phyloP scores from a whole-genome alignment of 2,329 filamentous ascomycete species.

The Fusarium algeriense region DNA sequence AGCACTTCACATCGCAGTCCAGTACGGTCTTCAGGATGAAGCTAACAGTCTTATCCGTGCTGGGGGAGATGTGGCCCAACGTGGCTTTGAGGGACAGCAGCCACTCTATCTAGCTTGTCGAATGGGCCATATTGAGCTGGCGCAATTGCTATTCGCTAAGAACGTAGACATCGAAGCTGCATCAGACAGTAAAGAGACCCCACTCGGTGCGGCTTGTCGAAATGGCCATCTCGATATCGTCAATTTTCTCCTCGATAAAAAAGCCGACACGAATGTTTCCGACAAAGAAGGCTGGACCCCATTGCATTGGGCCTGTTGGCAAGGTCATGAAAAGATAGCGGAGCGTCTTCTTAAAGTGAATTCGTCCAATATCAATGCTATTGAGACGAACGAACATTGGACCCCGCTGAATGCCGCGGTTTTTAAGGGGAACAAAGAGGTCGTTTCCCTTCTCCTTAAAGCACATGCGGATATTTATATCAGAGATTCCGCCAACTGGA shows the following conservation, averaged over 20 bases:
- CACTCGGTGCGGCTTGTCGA: no score
- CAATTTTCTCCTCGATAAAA: no score
- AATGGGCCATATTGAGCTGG: background rate
- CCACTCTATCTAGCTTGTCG: background rate
- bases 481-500: background rate
- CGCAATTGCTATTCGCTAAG: background rate
- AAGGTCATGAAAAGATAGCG: background rate
- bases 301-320: no score
- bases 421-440: background rate
- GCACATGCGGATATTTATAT: background rate
- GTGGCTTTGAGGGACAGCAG: background rate
- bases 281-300: no score
- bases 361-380: background rate
- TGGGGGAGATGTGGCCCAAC: background rate
- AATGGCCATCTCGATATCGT: no score
- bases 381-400: background rate
- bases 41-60: background rate
- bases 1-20: constrained; percentile 1
- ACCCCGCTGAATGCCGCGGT: background rate
- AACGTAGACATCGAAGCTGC: no score
- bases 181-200: no score
- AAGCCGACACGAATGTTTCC: no score
- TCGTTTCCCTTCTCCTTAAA: background rate
- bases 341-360: background rate
- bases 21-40: background rate